Base-by-base conservation (phyloP, 1,284 basidiomycete genomes). In the Fistulina hepatica region DNA sequence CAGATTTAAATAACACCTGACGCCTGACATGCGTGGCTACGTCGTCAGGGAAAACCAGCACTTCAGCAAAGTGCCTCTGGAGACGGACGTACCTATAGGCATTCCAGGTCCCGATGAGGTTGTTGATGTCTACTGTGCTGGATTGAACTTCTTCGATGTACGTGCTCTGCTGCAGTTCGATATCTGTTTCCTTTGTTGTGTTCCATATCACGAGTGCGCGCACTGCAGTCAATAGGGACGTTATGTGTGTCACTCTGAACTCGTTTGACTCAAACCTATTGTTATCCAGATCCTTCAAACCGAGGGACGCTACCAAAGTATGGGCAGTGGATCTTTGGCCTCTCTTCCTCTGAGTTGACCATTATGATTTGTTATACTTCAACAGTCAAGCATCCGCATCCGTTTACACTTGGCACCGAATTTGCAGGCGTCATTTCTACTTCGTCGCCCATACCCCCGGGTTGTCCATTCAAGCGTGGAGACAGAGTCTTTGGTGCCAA, bases 401-500 rank as follows among this genome's bases (percentile, higher is more conserved):
- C 25, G 12, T 27, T 27, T 15, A 67, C 76, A 8, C 70, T 90
- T 6, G 89, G 89, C 15, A 70, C 76, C 43, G 90, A 98, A 58
- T 85, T 97, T 52, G 76, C 91, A 2, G 94, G 94, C 0, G 70
- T 65, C 40, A 77, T 97, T 47, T 68, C 84, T 5, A 47, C 57
- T 9, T 60, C 73, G 49, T 89, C 85, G 13, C 86, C 81, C 10
- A 81, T 97, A 21, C 94, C 93, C 2, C 57, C 69, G 20, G 86
- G 79, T 3, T 95, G 89, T 54, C 69, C 73, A 1, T 88, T 81
- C 55, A 76, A 80, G 51, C 75, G 71, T 2, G 93, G 94, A 12
- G 82, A 95, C 56, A 67, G 88, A 37, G 86, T 98, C 0, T 94
- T 97, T 52, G 94, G 94, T 5, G 76, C 73, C n/a, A 70, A 67